Conservation (phyloP, 306 rosid genomes). For the Pterocarpus santalinus region DNA sequence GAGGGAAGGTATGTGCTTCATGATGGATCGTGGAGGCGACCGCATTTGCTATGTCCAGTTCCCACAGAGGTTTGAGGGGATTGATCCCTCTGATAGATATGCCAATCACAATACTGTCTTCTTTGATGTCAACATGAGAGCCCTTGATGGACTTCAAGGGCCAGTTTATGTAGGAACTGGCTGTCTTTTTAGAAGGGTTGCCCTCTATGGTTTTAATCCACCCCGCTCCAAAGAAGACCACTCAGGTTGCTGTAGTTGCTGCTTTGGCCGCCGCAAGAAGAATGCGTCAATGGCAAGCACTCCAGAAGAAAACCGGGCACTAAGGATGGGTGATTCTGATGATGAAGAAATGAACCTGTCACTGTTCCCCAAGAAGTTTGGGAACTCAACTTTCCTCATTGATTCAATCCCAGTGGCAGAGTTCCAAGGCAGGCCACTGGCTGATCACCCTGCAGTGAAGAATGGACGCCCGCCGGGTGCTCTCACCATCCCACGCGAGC, state of each 20-base stretch:
- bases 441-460: slow-evolving; percentile 97
- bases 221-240: slow-evolving; percentile 85
- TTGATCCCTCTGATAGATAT: slow-evolving; percentile 96
- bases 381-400: slow-evolving; percentile 87
- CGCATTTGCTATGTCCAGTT: slow-evolving; percentile 95
- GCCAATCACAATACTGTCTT: slow-evolving; percentile 97
- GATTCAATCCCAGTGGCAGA: slow-evolving; percentile 97
- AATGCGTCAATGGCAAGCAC: slow-evolving; percentile 47
- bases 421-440: slow-evolving; percentile 98
- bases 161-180: slow-evolving; percentile 99
- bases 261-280: slow-evolving; percentile 68
- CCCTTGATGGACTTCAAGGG: slow-evolving; percentile 97
- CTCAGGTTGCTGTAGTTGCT: slow-evolving; percentile 74
- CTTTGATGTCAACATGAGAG: slow-evolving; percentile 98
- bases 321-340: slow-evolving; percentile 88
- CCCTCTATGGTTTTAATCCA: slow-evolving; percentile 94
- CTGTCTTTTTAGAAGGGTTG: slow-evolving; percentile 88
- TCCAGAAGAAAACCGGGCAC: slow-evolving; percentile 78
- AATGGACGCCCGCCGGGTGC: slow-evolving; percentile 95
- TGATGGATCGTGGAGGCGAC: slow-evolving; percentile 99
- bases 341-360: slow-evolving; percentile 87
- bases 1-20: slow-evolving; percentile 98
- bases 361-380: slow-evolving; percentile 83
- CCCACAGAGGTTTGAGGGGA: slow-evolving; percentile 98
- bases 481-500: slow-evolving; percentile 82